These are phyloP conservation scores for Pseudonectria buxi DNA, from an alignment of 2,329 filamentous ascomycete species.

Conservation along the genomic window DNA sequence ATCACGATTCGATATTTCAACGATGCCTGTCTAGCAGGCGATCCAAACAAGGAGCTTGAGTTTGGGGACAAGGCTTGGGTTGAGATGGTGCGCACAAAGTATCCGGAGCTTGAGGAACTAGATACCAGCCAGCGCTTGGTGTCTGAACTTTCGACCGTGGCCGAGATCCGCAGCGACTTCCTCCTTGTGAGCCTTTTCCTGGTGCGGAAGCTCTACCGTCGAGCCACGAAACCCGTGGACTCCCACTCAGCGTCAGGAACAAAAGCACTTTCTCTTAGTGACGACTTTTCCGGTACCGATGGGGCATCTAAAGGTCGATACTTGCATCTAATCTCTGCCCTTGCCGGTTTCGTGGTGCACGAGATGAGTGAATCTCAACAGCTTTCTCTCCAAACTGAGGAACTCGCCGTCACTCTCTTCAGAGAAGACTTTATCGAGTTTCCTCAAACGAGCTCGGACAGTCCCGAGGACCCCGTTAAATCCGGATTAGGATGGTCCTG, in stretches of 20 bases:
- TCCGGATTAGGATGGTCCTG: constrained; percentile 26
- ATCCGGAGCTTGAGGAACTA: constrained; percentile 21
- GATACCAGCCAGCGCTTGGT: constrained; percentile 1
- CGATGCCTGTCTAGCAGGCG: constrained; percentile 32
- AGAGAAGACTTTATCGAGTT: constrained; percentile 22
- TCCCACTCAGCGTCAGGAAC: constrained; percentile 11
- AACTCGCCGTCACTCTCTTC: constrained; percentile 32
- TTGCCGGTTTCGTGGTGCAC: constrained; percentile 31
- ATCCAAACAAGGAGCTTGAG: constrained; percentile 13
- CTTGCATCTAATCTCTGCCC: constrained; percentile 28
- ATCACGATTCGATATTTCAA: constrained; percentile 30
- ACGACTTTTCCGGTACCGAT: constrained; percentile 24
- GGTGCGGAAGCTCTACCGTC: constrained; percentile 35
- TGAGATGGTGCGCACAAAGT: constrained; percentile 18
- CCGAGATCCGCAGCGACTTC: constrained; percentile 30
- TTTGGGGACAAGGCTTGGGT: constrained; percentile 20
- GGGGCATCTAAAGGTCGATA: constrained; percentile 27
- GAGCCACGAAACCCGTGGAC: constrained; percentile 27
- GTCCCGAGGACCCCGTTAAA: constrained; percentile 11
- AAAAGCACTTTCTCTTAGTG: constrained; percentile 24
- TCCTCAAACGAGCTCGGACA: constrained; percentile 6
- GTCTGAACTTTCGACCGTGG: constrained; percentile 12
- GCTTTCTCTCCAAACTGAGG: constrained; percentile 24
- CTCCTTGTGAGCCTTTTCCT: constrained; percentile 33
- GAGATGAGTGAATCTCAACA: constrained; percentile 33